phyloP scores from a whole-genome alignment of 306 rosid genomes.

The Psophocarpus tetragonolobus region DNA sequence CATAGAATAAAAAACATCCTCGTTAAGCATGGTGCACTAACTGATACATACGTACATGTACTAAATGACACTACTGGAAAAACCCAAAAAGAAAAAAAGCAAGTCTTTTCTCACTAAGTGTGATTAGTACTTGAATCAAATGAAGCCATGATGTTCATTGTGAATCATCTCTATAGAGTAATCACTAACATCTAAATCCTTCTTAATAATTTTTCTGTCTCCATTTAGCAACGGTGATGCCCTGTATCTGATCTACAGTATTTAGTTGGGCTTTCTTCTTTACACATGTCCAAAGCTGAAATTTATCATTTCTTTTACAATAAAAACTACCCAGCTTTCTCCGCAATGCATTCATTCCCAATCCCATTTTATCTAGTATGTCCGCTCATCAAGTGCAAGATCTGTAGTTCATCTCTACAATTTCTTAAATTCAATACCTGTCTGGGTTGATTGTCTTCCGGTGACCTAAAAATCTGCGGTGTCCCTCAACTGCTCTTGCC shows the following conservation, averaged over 20 bases:
- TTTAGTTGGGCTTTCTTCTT: background rate
- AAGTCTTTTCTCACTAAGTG: background rate
- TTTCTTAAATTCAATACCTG: slow-evolving; percentile 51
- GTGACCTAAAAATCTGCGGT: slow-evolving; percentile 88
- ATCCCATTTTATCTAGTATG: background rate
- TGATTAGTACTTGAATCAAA: background rate
- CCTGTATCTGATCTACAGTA: background rate
- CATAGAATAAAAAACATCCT: background rate
- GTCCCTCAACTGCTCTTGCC: slow-evolving; percentile 98
- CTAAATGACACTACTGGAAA: slow-evolving; percentile 16
- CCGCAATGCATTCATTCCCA: background rate
- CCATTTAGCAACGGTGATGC: background rate
- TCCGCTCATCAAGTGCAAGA: background rate
- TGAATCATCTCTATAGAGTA: background rate
- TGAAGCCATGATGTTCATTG: background rate
- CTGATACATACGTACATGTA: background rate
- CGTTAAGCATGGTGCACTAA: background rate
- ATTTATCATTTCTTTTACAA: background rate
- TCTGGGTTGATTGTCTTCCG: slow-evolving; percentile 87
- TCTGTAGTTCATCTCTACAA: background rate
- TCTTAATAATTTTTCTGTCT: background rate
- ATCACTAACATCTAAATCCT: background rate
- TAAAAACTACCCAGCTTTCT: background rate
- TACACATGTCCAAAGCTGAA: background rate
- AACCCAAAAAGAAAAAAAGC: background rate